Evolutionary conservation across 2,329 filamentous ascomycete species (phyloP), one percentile per base, ranked within the genome.

Genomic region (Trichoderma semiorbis): DNA sequence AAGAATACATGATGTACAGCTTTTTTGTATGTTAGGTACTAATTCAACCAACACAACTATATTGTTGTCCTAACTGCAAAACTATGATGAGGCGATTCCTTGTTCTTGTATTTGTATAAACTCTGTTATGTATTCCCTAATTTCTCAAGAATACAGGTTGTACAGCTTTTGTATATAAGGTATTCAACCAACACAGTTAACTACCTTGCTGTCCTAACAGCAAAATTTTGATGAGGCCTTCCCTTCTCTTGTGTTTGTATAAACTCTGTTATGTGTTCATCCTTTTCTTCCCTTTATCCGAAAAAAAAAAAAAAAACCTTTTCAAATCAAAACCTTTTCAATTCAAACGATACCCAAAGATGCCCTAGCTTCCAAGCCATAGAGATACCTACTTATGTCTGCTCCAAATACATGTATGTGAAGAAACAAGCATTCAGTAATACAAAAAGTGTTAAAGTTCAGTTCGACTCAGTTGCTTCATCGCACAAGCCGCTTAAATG

Each of bases 401-500:
- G 47, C 21, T 14, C 21, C 47, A 21, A n/a, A 21, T 53, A 53
- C 47, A 53, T 53, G 47, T 24, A 18, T 7, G 18, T 11, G 16
- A 60, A 26, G 16, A 67, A 39, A 50, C 43, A 50, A 47, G 7
- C 14, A 4, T 14, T 6, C 7, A 24, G 26, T 21, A 18, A 16
- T 28, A 26, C 18, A 30, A 58, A 26, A 30, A 30, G 2, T 34
- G 8, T 2, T 1, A 7, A 24, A 53, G 47, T 24, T 50, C n/a
- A 21, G n/a, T 47, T n/a, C 18, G 21, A 11, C 4, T 10, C 18
- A 47, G 2, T 14, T 16, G 5, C 7, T 47, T 88, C 18, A 90
- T 90, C 75, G 83, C 91, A 72, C 36, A 39, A 78, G 74, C 43
- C 80, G 74, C 60, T 73, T 77, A 28, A 84, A 77, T 0, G 86